Percentiles rank a stretch among this genome's conserved stretches.
phyloP scores from a whole-genome alignment of 305 asterid genomes.

The Coffea humblotiana region DNA sequence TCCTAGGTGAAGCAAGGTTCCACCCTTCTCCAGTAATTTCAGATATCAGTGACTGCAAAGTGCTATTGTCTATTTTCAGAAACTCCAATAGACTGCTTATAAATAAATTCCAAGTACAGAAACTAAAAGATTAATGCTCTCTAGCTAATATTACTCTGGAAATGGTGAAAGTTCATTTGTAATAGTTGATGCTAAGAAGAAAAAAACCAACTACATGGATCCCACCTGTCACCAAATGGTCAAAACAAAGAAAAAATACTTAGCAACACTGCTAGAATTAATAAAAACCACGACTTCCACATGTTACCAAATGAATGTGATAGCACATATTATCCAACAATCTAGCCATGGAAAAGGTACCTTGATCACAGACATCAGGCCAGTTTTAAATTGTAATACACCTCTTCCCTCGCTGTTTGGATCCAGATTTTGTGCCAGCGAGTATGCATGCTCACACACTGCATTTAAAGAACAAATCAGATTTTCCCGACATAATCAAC shows the following conservation, averaged over 20 bases:
- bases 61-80: not conserved
- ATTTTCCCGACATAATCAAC: not conserved
- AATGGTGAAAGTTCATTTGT: not conserved
- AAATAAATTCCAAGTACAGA: not conserved
- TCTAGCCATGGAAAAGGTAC: constrained; percentile 34
- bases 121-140: not conserved
- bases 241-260: not conserved
- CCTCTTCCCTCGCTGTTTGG: constrained; percentile 99
- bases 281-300: not conserved
- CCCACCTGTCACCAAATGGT: not conserved
- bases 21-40: not conserved
- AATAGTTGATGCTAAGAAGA: not conserved
- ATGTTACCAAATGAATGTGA: not conserved
- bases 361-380: constrained; percentile 97
- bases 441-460: constrained; percentile 98
- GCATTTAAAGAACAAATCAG: constrained; percentile 30
- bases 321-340: not conserved
- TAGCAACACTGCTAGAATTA: not conserved
- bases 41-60: not conserved
- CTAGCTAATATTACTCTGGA: not conserved
- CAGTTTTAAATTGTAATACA: constrained; percentile 95
- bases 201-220: not conserved
- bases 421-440: constrained; percentile 94
- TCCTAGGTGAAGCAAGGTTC: not conserved
- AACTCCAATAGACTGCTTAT: not conserved